These are phyloP conservation scores for Casuarina glauca DNA, from an alignment of 306 rosid species.

Conservation along the genomic window DNA sequence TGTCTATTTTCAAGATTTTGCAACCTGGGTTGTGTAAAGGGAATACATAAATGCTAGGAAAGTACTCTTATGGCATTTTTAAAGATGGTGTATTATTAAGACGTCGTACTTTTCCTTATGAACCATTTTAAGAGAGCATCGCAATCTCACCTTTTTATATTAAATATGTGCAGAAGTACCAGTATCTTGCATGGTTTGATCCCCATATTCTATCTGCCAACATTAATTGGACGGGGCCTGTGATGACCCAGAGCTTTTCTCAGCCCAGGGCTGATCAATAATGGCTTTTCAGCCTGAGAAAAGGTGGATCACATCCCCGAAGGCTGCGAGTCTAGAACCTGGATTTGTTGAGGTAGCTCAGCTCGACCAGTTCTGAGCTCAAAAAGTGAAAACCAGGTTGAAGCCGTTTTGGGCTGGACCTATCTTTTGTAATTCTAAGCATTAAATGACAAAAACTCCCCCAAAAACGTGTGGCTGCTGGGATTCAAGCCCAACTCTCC, in stretches of 20 bases:
- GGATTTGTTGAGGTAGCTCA: neutral
- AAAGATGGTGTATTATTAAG: neutral
- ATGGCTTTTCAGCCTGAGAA: too few relatives aligned
- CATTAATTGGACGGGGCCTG: too few relatives aligned
- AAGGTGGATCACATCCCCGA: too few relatives aligned
- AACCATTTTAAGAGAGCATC: neutral
- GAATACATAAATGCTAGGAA: slow-evolving; percentile 6
- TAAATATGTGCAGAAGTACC: too few relatives aligned
- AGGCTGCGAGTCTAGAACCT: too few relatives aligned
- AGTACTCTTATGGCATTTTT: slow-evolving; percentile 9
- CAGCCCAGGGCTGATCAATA: too few relatives aligned
- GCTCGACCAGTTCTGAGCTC: neutral
- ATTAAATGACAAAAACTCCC: neutral
- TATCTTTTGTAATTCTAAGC: neutral
- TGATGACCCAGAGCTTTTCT: too few relatives aligned
- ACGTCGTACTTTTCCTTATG: slow-evolving; percentile 4
- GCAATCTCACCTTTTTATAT: too few relatives aligned
- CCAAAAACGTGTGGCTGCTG: slow-evolving; percentile 34
- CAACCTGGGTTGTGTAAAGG: slow-evolving; percentile 12
- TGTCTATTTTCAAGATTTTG: neutral
- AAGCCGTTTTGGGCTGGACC: neutral
- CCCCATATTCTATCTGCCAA: too few relatives aligned
- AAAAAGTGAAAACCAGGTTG: neutral
- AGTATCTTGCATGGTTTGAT: too few relatives aligned
- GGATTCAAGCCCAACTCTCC: slow-evolving; percentile 55